Evolutionary conservation across 2,329 filamentous ascomycete species (phyloP), one percentile per base, ranked within the genome.

Genomic region (Neofusicoccum umdonicola): DNA sequence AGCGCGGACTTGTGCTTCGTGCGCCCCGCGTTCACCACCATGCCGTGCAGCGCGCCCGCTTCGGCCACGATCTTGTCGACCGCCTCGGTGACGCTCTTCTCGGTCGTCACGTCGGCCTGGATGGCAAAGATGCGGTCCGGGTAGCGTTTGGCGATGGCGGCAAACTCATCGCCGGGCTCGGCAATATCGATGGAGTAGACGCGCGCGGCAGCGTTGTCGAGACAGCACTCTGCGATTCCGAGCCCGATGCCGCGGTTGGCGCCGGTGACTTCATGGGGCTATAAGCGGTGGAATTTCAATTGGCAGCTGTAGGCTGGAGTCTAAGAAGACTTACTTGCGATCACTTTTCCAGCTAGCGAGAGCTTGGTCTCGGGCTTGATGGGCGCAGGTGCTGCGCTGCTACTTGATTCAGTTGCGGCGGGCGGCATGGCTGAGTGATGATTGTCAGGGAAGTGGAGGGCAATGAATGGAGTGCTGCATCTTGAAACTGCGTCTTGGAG

Each of bases 1-100:
- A 84, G 71, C 0, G 82, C 82, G 1, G 82, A 71, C 69, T 84
- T 83, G 67, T 84, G 83, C 68, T 84, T 82, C 12, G 82, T 85
- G 13, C 79, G 72, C 13, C 82, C 82, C 0, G 82, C 82, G 65
- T 85, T 84, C 27, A 45, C 79, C 2, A 84, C 81, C 74, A 85
- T 81, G 12, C 82, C 82, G 64, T 84, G 79, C 7, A 84, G 67
- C 3, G 73, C 77, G 4, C 81, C 82, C 0, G 74, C 74, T 58
- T 82, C 75, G 9, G 69, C 68, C 2, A 84, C 68, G 8, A 84
- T 81, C 58, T 74, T 71, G 63, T 83, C 81, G 0, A 84, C 72
- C 2, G 80, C 81, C 2, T 73, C 72, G 3, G 77, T 76, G 47
- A 83, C 78, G n/a, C 71, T 80, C 1, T 72, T 73, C 68, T 84